Evolutionary conservation across 495 filamentous ascomycete species (phyloP).

Genomic region (Saxophila tyrrhenica): DNA sequence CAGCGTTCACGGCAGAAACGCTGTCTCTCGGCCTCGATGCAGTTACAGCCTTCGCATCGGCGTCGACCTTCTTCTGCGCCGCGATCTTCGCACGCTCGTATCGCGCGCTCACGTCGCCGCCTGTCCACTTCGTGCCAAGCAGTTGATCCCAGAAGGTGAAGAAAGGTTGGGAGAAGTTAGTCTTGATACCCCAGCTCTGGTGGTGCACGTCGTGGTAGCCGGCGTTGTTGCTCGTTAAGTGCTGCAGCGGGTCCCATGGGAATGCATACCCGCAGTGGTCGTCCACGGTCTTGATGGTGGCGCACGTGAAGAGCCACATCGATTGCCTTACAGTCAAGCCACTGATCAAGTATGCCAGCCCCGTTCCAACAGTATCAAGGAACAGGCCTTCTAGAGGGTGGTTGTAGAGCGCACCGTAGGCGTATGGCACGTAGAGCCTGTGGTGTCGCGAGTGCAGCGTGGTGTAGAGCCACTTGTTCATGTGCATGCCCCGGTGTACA

Average conservation of each 20-base stretch:
- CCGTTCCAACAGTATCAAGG: slow-evolving; percentile 78
- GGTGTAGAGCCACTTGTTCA: slow-evolving; percentile 91
- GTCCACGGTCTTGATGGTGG: slow-evolving; percentile 89
- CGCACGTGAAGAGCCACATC: slow-evolving; percentile 74
- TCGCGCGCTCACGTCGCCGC: slow-evolving; percentile 42
- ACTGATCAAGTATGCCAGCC: slow-evolving; percentile 64
- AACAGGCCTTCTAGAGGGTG: slow-evolving; percentile 88
- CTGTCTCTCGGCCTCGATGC: not conserved
- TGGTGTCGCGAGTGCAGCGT: slow-evolving; percentile 92
- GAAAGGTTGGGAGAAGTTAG: slow-evolving; percentile 66
- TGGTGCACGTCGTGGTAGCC: slow-evolving; percentile 96
- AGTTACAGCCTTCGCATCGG: slow-evolving; percentile 7
- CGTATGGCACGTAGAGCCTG: slow-evolving; percentile 85
- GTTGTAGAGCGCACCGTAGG: slow-evolving; percentile 94
- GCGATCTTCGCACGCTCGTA: slow-evolving; percentile 33
- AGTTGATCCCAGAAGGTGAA: slow-evolving; percentile 75
- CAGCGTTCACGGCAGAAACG: not conserved
- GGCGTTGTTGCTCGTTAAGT: slow-evolving; percentile 82
- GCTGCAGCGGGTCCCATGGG: slow-evolving; percentile 89
- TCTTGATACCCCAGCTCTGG: slow-evolving; percentile 97
- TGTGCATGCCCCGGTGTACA: slow-evolving; percentile 84
- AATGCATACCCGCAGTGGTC: slow-evolving; percentile 95
- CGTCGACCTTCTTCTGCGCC: slow-evolving; percentile 27
- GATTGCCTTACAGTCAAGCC: slow-evolving; percentile 67
- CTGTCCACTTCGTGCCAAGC: slow-evolving; percentile 63